phyloP scores from a whole-genome alignment of 2,329 filamentous ascomycete species.

The Claviceps pusilla region DNA sequence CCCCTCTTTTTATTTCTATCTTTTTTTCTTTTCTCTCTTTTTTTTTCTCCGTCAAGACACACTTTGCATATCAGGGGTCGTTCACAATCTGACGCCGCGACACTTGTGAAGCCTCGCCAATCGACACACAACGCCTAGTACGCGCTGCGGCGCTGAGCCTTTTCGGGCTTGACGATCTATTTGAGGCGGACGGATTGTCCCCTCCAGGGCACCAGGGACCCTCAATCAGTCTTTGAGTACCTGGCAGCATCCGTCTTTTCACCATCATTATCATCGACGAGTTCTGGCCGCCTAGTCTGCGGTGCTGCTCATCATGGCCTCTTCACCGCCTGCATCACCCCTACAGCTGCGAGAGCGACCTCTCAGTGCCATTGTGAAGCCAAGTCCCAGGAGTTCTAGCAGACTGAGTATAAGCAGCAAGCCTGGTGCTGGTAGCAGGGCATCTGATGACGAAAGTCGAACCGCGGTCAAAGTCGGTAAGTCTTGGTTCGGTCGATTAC shows the following conservation, averaged over 20 bases:
- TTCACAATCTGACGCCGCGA: background rate
- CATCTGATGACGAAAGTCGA: slow-evolving; percentile 77
- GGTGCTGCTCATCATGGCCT: slow-evolving; percentile 36
- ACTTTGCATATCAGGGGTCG: background rate
- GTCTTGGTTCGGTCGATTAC: slow-evolving; percentile 16
- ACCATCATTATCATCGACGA: background rate
- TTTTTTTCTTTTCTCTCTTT: background rate
- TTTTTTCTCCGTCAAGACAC: background rate
- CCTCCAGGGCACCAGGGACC: background rate
- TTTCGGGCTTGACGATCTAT: slow-evolving; percentile 2
- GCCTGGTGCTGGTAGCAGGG: slow-evolving; percentile 59
- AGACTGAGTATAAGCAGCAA: slow-evolving; percentile 76
- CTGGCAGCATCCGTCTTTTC: background rate
- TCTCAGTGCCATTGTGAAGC: slow-evolving; percentile 65
- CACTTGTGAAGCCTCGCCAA: slow-evolving; percentile 2
- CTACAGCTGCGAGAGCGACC: slow-evolving; percentile 48
- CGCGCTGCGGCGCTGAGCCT: slow-evolving; percentile 5
- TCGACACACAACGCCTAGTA: background rate
- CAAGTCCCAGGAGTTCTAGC: slow-evolving; percentile 60
- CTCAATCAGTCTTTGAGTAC: background rate
- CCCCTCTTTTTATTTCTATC: background rate
- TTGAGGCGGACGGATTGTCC: slow-evolving; percentile 2
- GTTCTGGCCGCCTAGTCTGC: background rate
- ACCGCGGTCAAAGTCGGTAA: slow-evolving; percentile 93
- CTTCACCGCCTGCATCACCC: slow-evolving; percentile 56